These are phyloP conservation scores for Fusarium sublunatum DNA, from an alignment of 2,329 filamentous ascomycete genomes.

Conservation along the genomic window DNA sequence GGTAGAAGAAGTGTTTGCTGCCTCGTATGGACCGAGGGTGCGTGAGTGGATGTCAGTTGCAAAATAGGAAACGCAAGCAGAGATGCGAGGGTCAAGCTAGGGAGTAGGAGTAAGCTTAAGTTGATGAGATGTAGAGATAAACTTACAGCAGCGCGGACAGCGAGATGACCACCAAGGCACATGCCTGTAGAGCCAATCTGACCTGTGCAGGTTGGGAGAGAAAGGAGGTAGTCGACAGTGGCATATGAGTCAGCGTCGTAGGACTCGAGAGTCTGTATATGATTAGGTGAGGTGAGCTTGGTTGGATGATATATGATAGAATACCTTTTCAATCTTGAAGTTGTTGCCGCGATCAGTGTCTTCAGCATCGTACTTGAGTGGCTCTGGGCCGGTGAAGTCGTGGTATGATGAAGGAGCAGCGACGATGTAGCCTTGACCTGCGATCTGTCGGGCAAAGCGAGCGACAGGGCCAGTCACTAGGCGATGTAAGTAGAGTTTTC, in stretches of 20 bases:
- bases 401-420: constrained; percentile 92
- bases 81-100: constrained; percentile 78
- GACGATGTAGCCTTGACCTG: constrained; percentile 92
- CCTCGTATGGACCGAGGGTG: constrained; percentile 72
- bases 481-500: neutral
- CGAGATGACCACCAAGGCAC: constrained; percentile 93
- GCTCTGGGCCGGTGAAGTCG: constrained; percentile 87
- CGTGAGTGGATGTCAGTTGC: constrained; percentile 89
- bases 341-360: constrained; percentile 90
- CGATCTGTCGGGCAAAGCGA: constrained; percentile 90
- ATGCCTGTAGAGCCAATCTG: constrained; percentile 84
- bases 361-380: constrained; percentile 85
- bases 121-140: neutral
- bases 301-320: neutral
- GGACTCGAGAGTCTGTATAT: constrained; percentile 75
- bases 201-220: constrained; percentile 82
- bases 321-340: constrained; percentile 83
- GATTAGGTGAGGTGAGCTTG: neutral
- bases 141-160: constrained; percentile 67
- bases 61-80: constrained; percentile 87
- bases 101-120: constrained; percentile 1
- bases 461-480: constrained; percentile 89
- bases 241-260: constrained; percentile 84
- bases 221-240: constrained; percentile 76
- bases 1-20: constrained; percentile 59